Conservation (phyloP, 2,329 filamentous ascomycete species). For the Sclerotinia subarctica region DNA sequence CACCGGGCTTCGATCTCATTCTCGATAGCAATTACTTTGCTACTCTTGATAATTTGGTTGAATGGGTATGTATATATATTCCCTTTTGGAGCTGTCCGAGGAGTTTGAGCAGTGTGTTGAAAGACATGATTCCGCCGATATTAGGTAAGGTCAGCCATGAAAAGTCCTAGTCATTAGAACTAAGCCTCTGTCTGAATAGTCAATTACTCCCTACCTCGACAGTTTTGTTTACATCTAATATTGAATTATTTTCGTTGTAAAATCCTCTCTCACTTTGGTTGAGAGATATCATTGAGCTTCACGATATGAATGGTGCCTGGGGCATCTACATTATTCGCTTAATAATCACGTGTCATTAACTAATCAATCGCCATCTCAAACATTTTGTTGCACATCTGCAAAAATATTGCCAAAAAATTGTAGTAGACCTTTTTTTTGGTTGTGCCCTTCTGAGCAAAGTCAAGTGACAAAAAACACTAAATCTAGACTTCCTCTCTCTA, state of each 20-base stretch:
- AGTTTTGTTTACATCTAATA: too few relatives aligned
- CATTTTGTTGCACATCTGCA: not conserved
- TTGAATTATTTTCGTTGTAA: too few relatives aligned
- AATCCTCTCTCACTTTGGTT: too few relatives aligned
- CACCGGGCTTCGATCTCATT: not conserved
- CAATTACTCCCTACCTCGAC: fast-evolving
- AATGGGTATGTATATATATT: not conserved
- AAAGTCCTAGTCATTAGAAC: not conserved
- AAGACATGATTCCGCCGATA: not conserved
- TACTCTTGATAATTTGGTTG: not conserved
- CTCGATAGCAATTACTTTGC: not conserved
- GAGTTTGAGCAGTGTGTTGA: not conserved
- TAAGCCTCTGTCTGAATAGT: not conserved
- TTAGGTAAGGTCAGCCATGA: not conserved
- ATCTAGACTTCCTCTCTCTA: too few relatives aligned
- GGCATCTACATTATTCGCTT: too few relatives aligned
- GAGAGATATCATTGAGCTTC: not conserved
- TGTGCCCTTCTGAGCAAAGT: too few relatives aligned
- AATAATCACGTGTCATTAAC: too few relatives aligned
- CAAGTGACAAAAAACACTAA: too few relatives aligned
- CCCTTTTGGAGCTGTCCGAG: not conserved
- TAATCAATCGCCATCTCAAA: not conserved
- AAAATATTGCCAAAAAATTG: not conserved
- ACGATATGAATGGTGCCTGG: not conserved
- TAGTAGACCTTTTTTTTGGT: too few relatives aligned